Conservation (phyloP, 306 rosid species). For the Cicer chorassanicum region DNA sequence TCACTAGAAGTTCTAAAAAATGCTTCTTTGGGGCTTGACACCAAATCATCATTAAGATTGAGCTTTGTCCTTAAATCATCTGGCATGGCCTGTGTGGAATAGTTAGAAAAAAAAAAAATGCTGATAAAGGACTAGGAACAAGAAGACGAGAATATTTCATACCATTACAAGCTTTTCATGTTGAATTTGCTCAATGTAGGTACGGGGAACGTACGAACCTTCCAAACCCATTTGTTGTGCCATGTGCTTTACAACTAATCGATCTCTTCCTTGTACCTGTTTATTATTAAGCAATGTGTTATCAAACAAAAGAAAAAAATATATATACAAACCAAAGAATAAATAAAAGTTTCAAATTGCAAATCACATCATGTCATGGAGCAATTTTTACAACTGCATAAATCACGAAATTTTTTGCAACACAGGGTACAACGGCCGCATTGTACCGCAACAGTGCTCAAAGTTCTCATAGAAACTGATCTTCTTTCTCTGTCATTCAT, state of each 20-base stretch:
- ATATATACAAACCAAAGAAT: background rate
- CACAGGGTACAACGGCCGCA: background rate
- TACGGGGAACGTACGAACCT: slow-evolving; percentile 92
- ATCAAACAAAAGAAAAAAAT: slow-evolving; percentile 33
- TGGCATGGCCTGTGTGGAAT: slow-evolving; percentile 89
- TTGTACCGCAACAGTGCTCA: background rate
- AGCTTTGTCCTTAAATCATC: slow-evolving; percentile 92
- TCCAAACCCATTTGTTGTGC: slow-evolving; percentile 90
- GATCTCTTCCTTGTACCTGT: slow-evolving; percentile 97
- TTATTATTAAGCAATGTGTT: slow-evolving; percentile 1
- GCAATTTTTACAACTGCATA: background rate
- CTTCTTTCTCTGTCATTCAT: background rate
- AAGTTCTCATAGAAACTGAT: background rate
- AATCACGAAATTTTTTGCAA: background rate
- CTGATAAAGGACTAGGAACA: slow-evolving; percentile 18
- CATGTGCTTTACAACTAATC: slow-evolving; percentile 58
- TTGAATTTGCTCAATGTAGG: slow-evolving; percentile 97
- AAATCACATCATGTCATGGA: background rate
- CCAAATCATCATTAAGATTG: slow-evolving; percentile 87
- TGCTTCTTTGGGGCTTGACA: slow-evolving; percentile 87
- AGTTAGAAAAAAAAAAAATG: slow-evolving; percentile 43
- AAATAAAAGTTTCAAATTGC: slow-evolving; percentile 16
- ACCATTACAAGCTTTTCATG: slow-evolving; percentile 98
- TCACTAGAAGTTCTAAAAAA: slow-evolving; percentile 80
- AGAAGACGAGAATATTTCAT: slow-evolving; percentile 45